Evolutionary conservation across 345 rosid genomes (phyloP).

Genomic region (Brassica cretica): DNA sequence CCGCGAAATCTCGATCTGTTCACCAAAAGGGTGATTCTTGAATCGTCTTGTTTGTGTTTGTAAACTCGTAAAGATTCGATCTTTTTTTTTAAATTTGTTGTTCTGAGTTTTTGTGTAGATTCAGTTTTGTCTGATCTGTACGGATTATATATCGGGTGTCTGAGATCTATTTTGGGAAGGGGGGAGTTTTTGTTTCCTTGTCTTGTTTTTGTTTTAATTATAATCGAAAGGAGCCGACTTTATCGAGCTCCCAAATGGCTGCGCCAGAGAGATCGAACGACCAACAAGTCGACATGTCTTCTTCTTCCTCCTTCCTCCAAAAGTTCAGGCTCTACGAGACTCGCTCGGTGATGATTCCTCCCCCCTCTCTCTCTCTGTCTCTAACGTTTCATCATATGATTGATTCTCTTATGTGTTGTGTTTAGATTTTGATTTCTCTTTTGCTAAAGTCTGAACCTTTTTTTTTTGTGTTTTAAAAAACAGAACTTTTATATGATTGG

Average conservation of each 20-base stretch:
- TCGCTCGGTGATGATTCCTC: conserved; percentile 59
- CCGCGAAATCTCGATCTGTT: conserved; percentile 14
- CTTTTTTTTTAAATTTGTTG: background rate
- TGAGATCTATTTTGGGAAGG: conserved; percentile 36
- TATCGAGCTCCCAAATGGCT: conserved; percentile 35
- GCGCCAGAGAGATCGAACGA: conserved; percentile 42
- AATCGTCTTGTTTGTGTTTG: conserved; percentile 1
- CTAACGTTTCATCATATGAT: background rate
- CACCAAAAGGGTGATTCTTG: background rate
- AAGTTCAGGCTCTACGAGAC: conserved; percentile 90
- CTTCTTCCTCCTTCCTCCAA: conserved; percentile 53
- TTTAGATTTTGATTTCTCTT: background rate
- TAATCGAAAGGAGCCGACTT: conserved; percentile 38
- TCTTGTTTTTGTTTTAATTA: conserved; percentile 3
- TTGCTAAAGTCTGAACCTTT: background rate
- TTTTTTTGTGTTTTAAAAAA: background rate
- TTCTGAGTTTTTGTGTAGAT: conserved; percentile 23
- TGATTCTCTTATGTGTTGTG: conserved; percentile 7
- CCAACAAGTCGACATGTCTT: conserved; percentile 33
- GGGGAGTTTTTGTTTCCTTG: background rate
- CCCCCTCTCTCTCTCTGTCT: background rate
- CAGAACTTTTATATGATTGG: conserved; percentile 93
- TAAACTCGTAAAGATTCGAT: conserved; percentile 8
- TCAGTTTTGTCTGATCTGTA: conserved; percentile 25
- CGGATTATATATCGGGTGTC: background rate